These are phyloP conservation scores for Aurinia saxatilis DNA, from an alignment of 345 rosid genomes.

Conservation along the genomic window DNA sequence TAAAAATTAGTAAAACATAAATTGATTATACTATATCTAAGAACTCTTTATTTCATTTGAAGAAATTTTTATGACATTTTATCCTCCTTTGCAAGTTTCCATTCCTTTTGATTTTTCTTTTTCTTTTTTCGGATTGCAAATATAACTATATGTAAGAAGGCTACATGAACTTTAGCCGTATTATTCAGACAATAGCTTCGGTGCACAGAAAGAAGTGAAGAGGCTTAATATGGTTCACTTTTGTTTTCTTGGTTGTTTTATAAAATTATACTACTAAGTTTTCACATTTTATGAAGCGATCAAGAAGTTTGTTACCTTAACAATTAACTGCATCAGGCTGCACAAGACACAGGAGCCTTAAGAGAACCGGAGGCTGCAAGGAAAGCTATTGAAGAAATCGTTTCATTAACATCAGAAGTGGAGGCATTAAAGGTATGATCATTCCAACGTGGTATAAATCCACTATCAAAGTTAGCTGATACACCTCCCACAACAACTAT, in stretches of 20 bases:
- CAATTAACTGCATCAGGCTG: slow-evolving; percentile 49
- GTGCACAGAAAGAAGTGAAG: slow-evolving; percentile 86
- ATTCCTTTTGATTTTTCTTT: too few species aligned
- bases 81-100: too few species aligned
- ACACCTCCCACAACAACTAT: too few species aligned
- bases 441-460: neutral
- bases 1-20: too few species aligned
- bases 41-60: too few species aligned
- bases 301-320: slow-evolving; percentile 22
- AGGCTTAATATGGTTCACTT: slow-evolving; percentile 75
- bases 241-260: too few species aligned
- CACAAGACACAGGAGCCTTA: slow-evolving; percentile 94
- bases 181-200: too few species aligned
- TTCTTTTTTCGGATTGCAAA: too few species aligned
- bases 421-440: slow-evolving; percentile 77
- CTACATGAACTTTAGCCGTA: too few species aligned
- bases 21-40: too few species aligned
- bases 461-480: neutral
- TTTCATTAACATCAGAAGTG: slow-evolving; percentile 56
- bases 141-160: too few species aligned
- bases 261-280: neutral
- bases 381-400: slow-evolving; percentile 90
- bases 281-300: neutral
- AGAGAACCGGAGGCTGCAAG: slow-evolving; percentile 87
- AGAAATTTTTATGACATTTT: too few species aligned